Evolutionary conservation across 116 monocot species (phyloP).

Genomic region (Phalaenopsis hybrid): DNA sequence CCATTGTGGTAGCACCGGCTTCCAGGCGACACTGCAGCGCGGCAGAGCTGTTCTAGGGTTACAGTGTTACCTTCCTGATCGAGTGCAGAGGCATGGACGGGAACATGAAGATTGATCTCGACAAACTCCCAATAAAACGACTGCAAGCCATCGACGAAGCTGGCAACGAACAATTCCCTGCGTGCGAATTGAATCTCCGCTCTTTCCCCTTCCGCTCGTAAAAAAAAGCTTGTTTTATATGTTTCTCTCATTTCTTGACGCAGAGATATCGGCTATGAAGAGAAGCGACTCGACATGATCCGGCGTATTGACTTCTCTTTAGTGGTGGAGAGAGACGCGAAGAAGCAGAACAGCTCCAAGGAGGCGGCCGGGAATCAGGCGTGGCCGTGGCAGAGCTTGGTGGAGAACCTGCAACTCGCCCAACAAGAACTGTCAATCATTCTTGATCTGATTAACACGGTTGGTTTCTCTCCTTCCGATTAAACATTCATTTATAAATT

Average conservation of each 20-base stretch:
- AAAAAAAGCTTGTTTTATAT: background rate
- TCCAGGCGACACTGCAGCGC: background rate
- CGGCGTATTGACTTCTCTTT: conserved; percentile 79
- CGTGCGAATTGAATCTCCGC: conserved; percentile 25
- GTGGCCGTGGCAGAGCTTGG: conserved; percentile 71
- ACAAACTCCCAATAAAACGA: conserved; percentile 91
- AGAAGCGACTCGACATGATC: conserved; percentile 62
- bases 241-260: background rate
- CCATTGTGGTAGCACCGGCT: background rate
- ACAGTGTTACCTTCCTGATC: background rate
- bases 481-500: background rate
- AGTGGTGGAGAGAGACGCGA: conserved; percentile 53
- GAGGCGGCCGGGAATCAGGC: conserved; percentile 22
- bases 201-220: background rate
- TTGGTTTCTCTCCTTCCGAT: conserved; percentile 4
- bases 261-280: conserved; percentile 69
- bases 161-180: conserved; percentile 72
- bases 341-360: conserved; percentile 43
- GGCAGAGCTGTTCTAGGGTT: background rate
- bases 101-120: conserved; percentile 53
- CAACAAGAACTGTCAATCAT: conserved; percentile 57
- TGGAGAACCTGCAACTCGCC: conserved; percentile 59
- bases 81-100: background rate
- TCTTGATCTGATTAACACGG: conserved; percentile 63
- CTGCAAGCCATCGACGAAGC: conserved; percentile 72